Percentiles rank a stretch among this genome's conserved stretches.
Conservation (phyloP, 306 rosid genomes). For the Begonia loranthoides region DNA sequence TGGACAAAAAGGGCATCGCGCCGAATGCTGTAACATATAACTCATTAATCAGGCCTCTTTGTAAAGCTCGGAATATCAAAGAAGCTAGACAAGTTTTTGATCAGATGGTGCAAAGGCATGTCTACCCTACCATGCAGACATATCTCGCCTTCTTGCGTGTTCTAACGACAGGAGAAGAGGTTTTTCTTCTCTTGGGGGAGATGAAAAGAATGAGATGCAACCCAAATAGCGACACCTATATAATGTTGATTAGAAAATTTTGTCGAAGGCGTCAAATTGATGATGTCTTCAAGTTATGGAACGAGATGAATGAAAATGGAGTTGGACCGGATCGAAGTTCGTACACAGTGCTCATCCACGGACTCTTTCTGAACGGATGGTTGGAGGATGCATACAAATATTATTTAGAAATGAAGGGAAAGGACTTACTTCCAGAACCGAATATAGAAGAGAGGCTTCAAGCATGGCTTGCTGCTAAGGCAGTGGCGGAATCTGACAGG, state of each 20-base stretch:
- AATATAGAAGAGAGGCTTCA: slow-evolving; percentile 58
- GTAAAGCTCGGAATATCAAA: slow-evolving; percentile 41
- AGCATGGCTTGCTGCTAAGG: slow-evolving; percentile 62
- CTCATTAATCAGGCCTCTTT: slow-evolving; percentile 74
- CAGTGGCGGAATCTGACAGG: slow-evolving; percentile 14
- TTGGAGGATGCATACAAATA: slow-evolving; percentile 61
- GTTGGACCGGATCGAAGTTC: slow-evolving; percentile 64
- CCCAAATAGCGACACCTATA: slow-evolving; percentile 61
- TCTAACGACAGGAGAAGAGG: slow-evolving; percentile 48
- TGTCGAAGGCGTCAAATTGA: slow-evolving; percentile 73
- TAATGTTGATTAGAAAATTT: slow-evolving; percentile 81
- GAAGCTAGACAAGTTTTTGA: slow-evolving; percentile 43
- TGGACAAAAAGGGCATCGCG: slow-evolving; percentile 47
- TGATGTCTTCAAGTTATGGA: slow-evolving; percentile 59
- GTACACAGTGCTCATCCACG: slow-evolving; percentile 74
- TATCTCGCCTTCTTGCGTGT: slow-evolving; percentile 67
- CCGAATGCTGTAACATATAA: slow-evolving; percentile 66
- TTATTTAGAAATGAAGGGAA: slow-evolving; percentile 71
- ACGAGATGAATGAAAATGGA: slow-evolving; percentile 48
- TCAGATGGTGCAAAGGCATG: slow-evolving; percentile 34
- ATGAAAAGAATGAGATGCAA: slow-evolving; percentile 55
- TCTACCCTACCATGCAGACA: slow-evolving; percentile 62
- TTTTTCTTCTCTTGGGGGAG: slow-evolving; percentile 39
- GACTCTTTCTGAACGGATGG: slow-evolving; percentile 65
- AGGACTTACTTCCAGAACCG: slow-evolving; percentile 58